Evolutionary conservation across 2,329 filamentous ascomycete species (phyloP).

Genomic region (Calonectria multiphialidica): DNA sequence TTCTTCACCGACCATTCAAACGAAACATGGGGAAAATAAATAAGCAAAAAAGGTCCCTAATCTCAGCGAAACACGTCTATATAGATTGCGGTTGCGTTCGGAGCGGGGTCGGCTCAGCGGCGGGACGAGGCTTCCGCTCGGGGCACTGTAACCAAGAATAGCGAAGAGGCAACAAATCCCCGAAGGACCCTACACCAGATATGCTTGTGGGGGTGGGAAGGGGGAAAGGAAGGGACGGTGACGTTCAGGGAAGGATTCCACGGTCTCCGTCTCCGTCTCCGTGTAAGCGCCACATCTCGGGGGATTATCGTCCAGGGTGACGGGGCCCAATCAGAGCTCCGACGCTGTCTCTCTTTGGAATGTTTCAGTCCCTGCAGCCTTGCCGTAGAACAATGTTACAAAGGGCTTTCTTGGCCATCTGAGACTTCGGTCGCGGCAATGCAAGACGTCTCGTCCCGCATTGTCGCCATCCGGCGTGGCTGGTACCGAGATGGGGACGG

Average conservation of each 20-base stretch:
- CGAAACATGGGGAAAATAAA: background rate
- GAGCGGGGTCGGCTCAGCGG: background rate
- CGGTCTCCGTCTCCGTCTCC: background rate
- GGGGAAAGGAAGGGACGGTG: background rate
- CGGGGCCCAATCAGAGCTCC: background rate
- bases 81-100: background rate
- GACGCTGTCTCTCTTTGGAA: background rate
- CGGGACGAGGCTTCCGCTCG: background rate
- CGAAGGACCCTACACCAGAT: background rate
- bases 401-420: background rate
- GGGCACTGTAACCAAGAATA: background rate
- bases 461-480: background rate
- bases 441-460: background rate
- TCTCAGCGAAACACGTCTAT: background rate
- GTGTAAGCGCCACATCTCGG: background rate
- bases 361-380: slow-evolving; percentile 9
- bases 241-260: background rate
- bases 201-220: background rate
- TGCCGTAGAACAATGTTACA: slow-evolving; percentile 2
- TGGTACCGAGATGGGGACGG: background rate
- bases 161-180: background rate
- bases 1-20: background rate
- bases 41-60: background rate
- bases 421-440: background rate
- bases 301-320: slow-evolving; percentile 7